These are phyloP conservation scores for Mycena indigotica DNA, from an alignment of 768 basidiomycete species.

Conservation along the genomic window DNA sequence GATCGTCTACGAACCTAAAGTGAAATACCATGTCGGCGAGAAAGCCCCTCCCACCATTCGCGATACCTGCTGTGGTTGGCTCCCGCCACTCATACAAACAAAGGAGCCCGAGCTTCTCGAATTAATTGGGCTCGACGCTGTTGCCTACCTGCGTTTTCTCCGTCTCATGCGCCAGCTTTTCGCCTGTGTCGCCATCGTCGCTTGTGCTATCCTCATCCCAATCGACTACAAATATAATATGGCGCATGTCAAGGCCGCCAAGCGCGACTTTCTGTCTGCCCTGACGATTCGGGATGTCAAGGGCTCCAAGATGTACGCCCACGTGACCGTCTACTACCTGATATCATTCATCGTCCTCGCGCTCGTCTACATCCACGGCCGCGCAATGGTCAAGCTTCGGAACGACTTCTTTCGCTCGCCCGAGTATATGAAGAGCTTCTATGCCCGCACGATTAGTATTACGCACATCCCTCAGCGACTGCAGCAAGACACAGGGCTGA, in stretches of 20 bases:
- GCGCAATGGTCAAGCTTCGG: conserved; percentile 66
- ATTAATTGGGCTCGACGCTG: conserved; percentile 90
- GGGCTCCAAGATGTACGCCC: conserved; percentile 64
- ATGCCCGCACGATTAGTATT: conserved; percentile 78
- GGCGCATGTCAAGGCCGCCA: conserved; percentile 41
- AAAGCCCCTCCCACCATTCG: conserved; percentile 82
- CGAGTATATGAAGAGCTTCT: conserved; percentile 75
- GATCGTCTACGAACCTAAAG: conserved; percentile 92
- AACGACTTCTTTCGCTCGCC: conserved; percentile 72
- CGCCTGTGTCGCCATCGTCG: conserved; percentile 58
- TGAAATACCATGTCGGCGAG: conserved; percentile 82
- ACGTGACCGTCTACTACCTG: conserved; percentile 69
- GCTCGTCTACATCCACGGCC: conserved; percentile 66
- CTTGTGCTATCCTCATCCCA: conserved; percentile 61
- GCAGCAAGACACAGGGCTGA: conserved; percentile 73
- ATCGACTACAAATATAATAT: conserved; percentile 55
- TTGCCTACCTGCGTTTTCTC: conserved; percentile 88
- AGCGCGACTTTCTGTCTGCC: conserved; percentile 56
- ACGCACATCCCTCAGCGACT: conserved; percentile 65
- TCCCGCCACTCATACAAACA: conserved; percentile 75
- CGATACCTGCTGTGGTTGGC: conserved; percentile 84
- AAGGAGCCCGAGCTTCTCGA: conserved; percentile 89
- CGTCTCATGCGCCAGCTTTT: conserved; percentile 82
- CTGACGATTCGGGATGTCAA: conserved; percentile 73
- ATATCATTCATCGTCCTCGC: conserved; percentile 61